phyloP scores from a whole-genome alignment of 306 rosid genomes.

The Quercus wislizeni region DNA sequence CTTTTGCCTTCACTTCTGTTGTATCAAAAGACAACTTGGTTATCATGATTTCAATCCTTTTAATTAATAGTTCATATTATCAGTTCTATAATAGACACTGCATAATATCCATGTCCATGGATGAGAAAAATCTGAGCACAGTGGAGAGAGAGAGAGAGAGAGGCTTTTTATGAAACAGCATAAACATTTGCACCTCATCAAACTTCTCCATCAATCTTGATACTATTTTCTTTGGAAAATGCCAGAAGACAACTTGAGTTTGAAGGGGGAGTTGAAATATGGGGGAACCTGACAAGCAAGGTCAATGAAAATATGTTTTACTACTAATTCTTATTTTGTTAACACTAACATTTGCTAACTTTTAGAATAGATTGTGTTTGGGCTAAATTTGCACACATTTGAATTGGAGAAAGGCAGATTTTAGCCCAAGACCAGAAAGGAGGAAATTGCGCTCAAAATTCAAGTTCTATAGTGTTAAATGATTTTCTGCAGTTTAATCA shows the following conservation, averaged over 20 bases:
- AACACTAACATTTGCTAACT: neutral
- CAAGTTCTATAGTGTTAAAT: neutral
- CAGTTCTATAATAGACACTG: too few species aligned
- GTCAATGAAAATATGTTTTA: neutral
- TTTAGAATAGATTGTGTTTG: neutral
- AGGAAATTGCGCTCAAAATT: neutral
- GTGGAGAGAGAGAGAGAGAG: too few species aligned
- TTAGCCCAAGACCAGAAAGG: neutral
- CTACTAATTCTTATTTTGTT: neutral
- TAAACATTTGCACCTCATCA: slow-evolving; percentile 11
- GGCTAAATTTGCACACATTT: neutral
- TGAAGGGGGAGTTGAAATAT: slow-evolving; percentile 2
- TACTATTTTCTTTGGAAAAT: neutral
- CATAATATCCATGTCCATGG: too few species aligned
- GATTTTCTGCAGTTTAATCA: neutral
- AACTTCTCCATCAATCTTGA: slow-evolving; percentile 4
- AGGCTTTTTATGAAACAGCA: slow-evolving; percentile 12
- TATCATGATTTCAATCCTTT: too few species aligned
- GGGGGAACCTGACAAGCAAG: slow-evolving; percentile 5
- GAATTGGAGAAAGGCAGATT: neutral
- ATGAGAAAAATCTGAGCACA: too few species aligned
- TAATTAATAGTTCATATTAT: too few species aligned
- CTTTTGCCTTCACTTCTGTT: too few species aligned
- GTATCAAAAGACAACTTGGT: too few species aligned
- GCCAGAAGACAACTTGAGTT: neutral